These are phyloP conservation scores for Fraxinus floribunda DNA, from an alignment of 305 asterid genomes.

Conservation along the genomic window DNA sequence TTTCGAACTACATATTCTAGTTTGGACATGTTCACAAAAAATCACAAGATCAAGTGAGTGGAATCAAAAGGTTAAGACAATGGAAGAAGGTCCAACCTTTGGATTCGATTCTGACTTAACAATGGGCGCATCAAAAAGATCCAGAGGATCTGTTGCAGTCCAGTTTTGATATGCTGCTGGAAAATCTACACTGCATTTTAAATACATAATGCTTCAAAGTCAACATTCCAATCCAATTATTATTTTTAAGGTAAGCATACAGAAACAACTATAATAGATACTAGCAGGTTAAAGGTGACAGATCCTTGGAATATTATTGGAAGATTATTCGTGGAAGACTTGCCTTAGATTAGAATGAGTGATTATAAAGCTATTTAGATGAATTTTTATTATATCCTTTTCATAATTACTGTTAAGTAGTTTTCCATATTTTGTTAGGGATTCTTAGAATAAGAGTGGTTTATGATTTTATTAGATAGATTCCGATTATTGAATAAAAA, in stretches of 20 bases:
- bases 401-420: not conserved
- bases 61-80: conserved; percentile 7
- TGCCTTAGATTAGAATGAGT: not conserved
- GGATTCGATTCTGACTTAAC: conserved; percentile 72
- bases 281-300: not conserved
- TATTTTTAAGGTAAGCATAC: conserved; percentile 15
- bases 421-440: not conserved
- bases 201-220: conserved; percentile 27
- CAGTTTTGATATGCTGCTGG: conserved; percentile 83
- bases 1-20: not conserved
- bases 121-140: conserved; percentile 79
- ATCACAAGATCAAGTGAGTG: conserved; percentile 7
- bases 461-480: not conserved
- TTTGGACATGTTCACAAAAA: not conserved
- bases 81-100: conserved; percentile 42
- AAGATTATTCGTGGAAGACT: not conserved
- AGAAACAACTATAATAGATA: not conserved
- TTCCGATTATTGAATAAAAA: not conserved
- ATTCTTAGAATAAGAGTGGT: not conserved
- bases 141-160: conserved; percentile 73
- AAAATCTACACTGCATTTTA: conserved; percentile 70
- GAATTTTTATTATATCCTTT: not conserved
- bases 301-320: not conserved
- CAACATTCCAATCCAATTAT: conserved; percentile 12
- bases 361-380: not conserved